Base-by-base conservation (phyloP, 148 eudicot genomes). In the Rhododendron kiyosumense region DNA sequence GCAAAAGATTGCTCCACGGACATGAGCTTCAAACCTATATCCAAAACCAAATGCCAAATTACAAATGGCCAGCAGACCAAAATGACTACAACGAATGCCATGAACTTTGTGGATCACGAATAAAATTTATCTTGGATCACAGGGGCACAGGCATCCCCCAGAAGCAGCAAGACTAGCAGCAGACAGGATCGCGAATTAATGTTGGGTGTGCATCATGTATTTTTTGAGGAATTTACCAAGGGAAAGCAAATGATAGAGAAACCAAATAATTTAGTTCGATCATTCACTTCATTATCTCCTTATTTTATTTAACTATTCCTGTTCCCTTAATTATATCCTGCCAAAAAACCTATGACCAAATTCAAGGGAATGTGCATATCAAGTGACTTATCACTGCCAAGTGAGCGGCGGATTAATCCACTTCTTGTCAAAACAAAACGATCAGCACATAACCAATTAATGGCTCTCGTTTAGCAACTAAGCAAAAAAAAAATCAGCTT, bases 1-100 rank as follows among this genome's bases (percentile, higher is more conserved):
- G 99, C 98, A 87, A 94, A 96, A 79, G 92, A 7, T 30, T 92
- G 95, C 36, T 95, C 99, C 79, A 96, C 98, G 26, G 88, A 91
- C 43, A 91, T 12, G 43, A 96, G 87, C 83, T 96, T 96, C 93
- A 96, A 84, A 83, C 93, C 99, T 96, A 86, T 69, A 85, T 13
- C 18, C 57, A 88, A n/a, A 86, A 54, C 41, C 61, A 86, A 54
- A 15, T 38, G 65, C 67, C 61, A 49, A 43, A 13, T 67, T 82
- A 45, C 32, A 17, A 80, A 17, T 75, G 32, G n/a, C 3, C 65
- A 0, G 83, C 78, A 78, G 78, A 73, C 75, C 78, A 59, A 77
- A 8, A 61, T n/a, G 22, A 80, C 79, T 18, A 75, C 30, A 43
- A 28, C 2, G 49, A 65, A 17, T 8, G 36, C 11, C 18, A 32